phyloP scores from a whole-genome alignment of 2,329 filamentous ascomycete genomes.

The Pezicula neosporulosa region DNA sequence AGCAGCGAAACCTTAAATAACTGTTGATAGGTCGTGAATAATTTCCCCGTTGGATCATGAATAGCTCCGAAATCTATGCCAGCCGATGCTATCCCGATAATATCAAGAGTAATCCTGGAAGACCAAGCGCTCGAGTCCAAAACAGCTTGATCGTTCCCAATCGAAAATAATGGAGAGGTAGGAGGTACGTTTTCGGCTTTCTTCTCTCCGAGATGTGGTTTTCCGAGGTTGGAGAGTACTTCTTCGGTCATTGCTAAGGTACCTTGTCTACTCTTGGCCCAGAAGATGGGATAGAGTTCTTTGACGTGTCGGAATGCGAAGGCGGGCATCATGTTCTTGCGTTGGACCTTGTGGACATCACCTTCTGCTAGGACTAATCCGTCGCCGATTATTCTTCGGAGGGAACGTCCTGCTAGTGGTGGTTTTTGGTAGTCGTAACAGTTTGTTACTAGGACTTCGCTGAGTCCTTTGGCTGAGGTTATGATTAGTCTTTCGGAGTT shows the following conservation, averaged over 20 bases:
- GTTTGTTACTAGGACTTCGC: conserved; percentile 62
- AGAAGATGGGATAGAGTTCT: conserved; percentile 77
- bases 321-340: conserved; percentile 72
- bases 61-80: conserved; percentile 67
- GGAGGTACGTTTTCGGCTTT: not conserved
- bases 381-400: conserved; percentile 61
- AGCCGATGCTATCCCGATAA: conserved; percentile 67
- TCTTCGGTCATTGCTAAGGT: conserved; percentile 52
- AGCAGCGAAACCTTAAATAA: conserved; percentile 47
- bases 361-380: conserved; percentile 77
- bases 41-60: conserved; percentile 50
- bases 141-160: not conserved
- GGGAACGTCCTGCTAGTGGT: conserved; percentile 41
- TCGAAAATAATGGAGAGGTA: too few relatives aligned
- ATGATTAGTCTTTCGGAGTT: conserved; percentile 58
- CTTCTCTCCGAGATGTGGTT: not conserved
- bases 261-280: conserved; percentile 67
- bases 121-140: conserved; percentile 42
- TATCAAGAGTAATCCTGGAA: conserved; percentile 65
- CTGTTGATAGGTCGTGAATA: conserved; percentile 50
- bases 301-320: conserved; percentile 81
- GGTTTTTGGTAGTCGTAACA: conserved; percentile 68
- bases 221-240: not conserved
- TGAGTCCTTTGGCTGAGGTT: conserved; percentile 55
- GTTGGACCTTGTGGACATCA: conserved; percentile 76